Evolutionary conservation across 805 yeast genomes (phyloP), one percentile per base, ranked within the genome.

Genomic region (Candida awuae): DNA sequence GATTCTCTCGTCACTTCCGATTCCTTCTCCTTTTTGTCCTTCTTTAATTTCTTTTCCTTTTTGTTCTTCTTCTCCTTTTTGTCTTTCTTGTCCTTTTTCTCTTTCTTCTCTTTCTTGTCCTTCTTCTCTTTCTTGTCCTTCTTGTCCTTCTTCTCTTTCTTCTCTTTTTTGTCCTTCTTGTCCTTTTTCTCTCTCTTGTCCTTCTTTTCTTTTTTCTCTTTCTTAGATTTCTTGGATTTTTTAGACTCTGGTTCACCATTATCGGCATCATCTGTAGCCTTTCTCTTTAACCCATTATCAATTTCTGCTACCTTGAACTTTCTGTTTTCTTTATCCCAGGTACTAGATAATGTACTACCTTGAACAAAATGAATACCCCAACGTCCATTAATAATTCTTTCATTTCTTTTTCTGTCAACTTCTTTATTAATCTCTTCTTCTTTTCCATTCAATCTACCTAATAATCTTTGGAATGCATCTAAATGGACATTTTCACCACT

Each of bases 401-500:
- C 81, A 43, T 70, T 69, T 49, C 84, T 69, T 53, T 80, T 79
- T 47, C 75, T 67, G 29, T 84, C 90, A 47, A 85, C 61, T 52
- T 78, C 88, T 43, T 74, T 65, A 41, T 65, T 64, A 19, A 83
- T 72, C 41, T 69, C 72, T 25, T 76, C 82, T 53, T 81, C 90
- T 49, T 78, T 82, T 34, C 97, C 97, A 56, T 90, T 90, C 45
- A 90, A 69, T 55, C 87, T 73, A 9, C 97, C 97, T 45, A 90
- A 66, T 33, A 90, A 73, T 50, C 94, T 71, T 64, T 90, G 98
- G 56, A 92, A 90, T 3, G 82, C 95, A 58, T 92, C 97, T 30
- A 90, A 68, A 4, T 97, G 96, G 9, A 87, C 83, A 48, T 90
- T 79, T 48, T 85, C 94, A 42, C 85, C 94, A 47, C 77, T 73